A percentile compares a stretch with the other conserved stretches of the same genome.
Conservation (phyloP, 108 stramenopile species). For the Fistulifera pelliculosa region DNA sequence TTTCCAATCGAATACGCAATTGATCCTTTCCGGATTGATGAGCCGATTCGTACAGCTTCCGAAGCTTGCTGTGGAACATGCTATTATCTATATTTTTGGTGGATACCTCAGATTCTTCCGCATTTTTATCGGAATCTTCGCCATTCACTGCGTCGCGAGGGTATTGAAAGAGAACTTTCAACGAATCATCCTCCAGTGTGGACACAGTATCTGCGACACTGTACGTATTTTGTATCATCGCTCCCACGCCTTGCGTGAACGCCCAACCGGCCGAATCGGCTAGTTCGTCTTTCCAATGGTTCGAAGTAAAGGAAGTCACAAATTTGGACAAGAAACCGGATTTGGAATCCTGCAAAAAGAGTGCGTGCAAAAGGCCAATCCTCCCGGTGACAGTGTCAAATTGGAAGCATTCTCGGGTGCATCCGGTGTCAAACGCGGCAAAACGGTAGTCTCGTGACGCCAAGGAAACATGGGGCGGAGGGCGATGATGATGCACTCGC, state of each 20-base stretch:
- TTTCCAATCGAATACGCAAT: constrained; percentile 9
- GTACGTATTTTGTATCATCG: constrained; percentile 15
- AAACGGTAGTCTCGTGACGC: constrained; percentile 11
- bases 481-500: neutral
- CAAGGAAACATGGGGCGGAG: constrained; percentile 14
- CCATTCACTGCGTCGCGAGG: constrained; percentile 1
- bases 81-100: neutral
- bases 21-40: constrained; percentile 16
- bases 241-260: constrained; percentile 15
- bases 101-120: neutral
- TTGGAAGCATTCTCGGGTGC: constrained; percentile 7
- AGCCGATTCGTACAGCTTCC: constrained; percentile 12
- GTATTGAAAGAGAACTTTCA: neutral
- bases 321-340: neutral
- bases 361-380: neutral
- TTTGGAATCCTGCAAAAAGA: constrained; percentile 5
- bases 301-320: neutral
- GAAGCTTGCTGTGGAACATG: constrained; percentile 8
- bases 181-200: neutral
- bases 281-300: constrained; percentile 17
- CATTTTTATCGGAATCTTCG: neutral
- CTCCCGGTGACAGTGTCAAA: neutral
- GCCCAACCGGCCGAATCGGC: constrained; percentile 13
- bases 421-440: constrained; percentile 13
- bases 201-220: neutral